Evolutionary conservation across 306 rosid genomes (phyloP).

Genomic region (Malus fusca): DNA sequence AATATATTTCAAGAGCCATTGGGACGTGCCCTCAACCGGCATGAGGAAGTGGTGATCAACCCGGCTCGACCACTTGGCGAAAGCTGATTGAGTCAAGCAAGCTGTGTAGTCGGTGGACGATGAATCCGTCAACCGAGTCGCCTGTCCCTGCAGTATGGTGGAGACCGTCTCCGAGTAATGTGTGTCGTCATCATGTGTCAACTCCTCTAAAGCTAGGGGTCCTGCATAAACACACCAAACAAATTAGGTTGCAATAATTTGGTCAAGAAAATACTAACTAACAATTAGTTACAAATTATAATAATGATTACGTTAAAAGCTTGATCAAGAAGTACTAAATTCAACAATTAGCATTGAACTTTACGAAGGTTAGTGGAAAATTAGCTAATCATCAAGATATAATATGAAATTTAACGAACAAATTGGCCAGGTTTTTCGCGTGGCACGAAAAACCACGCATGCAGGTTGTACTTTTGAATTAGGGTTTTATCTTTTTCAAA

Average conservation of each 20-base stretch:
- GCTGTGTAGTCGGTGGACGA: slow-evolving; percentile 23
- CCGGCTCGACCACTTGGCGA: slow-evolving; percentile 41
- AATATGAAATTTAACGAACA: neutral
- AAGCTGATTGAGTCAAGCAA: slow-evolving; percentile 52
- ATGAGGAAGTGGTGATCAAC: slow-evolving; percentile 22
- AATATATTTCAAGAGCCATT: slow-evolving; percentile 68
- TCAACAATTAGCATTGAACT: neutral
- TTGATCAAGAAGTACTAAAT: neutral
- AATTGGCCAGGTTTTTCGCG: neutral
- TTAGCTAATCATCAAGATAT: neutral
- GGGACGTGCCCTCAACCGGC: slow-evolving; percentile 30
- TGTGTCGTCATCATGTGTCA: slow-evolving; percentile 67
- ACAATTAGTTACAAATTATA: neutral
- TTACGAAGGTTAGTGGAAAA: neutral
- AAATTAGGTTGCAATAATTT: neutral
- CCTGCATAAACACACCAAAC: neutral
- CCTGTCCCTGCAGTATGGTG: slow-evolving; percentile 51
- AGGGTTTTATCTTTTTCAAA: neutral
- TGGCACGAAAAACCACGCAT: neutral
- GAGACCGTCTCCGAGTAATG: slow-evolving; percentile 80
- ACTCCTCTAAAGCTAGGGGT: slow-evolving; percentile 34
- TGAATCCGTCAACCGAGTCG: slow-evolving; percentile 31
- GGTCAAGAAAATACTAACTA: neutral
- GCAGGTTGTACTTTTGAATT: neutral
- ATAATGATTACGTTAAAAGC: neutral